Conservation (phyloP, 345 rosid species). For the Lepidium didymum region DNA sequence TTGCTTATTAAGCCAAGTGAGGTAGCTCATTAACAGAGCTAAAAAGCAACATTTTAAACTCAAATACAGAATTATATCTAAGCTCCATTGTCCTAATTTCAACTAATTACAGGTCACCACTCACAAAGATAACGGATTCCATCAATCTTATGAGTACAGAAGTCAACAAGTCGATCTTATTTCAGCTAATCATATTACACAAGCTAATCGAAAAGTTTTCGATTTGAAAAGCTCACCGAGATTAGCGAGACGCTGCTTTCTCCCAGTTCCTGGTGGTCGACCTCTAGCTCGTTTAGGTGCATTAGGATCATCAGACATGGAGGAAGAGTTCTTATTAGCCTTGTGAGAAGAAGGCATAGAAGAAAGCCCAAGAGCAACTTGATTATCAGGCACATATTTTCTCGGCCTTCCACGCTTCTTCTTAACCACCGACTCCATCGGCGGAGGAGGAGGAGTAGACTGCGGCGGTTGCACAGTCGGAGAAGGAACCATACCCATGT, state of each 20-base stretch:
- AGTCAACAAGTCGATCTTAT: not conserved
- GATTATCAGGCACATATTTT: constrained; percentile 56
- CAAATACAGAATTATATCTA: not conserved
- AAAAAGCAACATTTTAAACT: not conserved
- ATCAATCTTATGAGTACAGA: not conserved
- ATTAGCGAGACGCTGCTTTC: constrained; percentile 84
- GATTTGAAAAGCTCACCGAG: constrained; percentile 43
- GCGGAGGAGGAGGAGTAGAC: not conserved
- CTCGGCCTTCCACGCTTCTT: constrained; percentile 96
- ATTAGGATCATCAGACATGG: constrained; percentile 41
- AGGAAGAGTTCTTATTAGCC: not conserved
- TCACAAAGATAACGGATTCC: not conserved
- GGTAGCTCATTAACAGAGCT: not conserved
- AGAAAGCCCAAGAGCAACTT: constrained; percentile 63
- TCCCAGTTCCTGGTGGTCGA: constrained; percentile 87
- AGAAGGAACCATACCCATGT: constrained; percentile 38
- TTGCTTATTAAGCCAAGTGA: not conserved
- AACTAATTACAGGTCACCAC: not conserved
- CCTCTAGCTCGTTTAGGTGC: constrained; percentile 59
- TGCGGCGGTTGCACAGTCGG: not conserved
- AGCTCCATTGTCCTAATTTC: not conserved
- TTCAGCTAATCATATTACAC: not conserved
- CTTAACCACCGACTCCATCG: constrained; percentile 35
- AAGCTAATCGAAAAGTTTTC: not conserved
- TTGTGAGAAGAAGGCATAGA: constrained; percentile 27